A percentile compares a stretch with the other conserved stretches of the same genome.
Conservation (phyloP, 2,329 filamentous ascomycete genomes). For the Aspergillus transmontanensis region DNA sequence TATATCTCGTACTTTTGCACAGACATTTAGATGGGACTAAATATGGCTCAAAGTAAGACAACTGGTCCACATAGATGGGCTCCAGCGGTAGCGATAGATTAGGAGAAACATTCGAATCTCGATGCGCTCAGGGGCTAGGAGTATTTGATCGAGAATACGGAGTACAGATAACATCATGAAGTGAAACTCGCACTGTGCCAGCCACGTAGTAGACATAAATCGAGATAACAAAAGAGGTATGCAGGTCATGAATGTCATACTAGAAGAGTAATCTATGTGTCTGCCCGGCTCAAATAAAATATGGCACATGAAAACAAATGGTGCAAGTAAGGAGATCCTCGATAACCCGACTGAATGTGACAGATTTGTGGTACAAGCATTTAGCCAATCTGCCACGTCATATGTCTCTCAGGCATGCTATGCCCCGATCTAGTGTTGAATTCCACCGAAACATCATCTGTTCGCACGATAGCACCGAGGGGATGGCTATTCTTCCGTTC, state of each 20-base stretch:
- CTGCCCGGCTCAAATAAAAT: too few relatives aligned
- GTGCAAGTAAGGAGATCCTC: not conserved
- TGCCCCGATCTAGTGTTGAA: constrained; percentile 14
- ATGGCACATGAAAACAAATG: not conserved
- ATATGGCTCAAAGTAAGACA: not conserved
- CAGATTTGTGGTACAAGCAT: too few relatives aligned
- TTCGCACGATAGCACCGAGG: constrained; percentile 21
- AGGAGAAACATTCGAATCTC: not conserved
- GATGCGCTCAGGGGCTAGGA: not conserved
- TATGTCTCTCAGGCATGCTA: not conserved
- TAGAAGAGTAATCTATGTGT: not conserved
- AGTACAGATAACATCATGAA: not conserved
- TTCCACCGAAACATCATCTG: constrained; percentile 25
- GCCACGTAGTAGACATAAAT: not conserved
- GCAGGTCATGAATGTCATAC: not conserved
- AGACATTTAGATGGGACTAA: not conserved
- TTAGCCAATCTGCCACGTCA: not conserved
- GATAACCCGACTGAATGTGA: not conserved
- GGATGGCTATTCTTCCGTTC: constrained; percentile 7
- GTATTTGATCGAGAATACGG: not conserved
- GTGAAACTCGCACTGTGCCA: not conserved
- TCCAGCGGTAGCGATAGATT: not conserved
- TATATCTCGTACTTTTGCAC: not conserved
- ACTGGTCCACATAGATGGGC: not conserved
- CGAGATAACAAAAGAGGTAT: not conserved